These are phyloP conservation scores for Oryza glumipatula DNA, from an alignment of 176 grass and related monocot genomes.

Conservation along the genomic window DNA sequence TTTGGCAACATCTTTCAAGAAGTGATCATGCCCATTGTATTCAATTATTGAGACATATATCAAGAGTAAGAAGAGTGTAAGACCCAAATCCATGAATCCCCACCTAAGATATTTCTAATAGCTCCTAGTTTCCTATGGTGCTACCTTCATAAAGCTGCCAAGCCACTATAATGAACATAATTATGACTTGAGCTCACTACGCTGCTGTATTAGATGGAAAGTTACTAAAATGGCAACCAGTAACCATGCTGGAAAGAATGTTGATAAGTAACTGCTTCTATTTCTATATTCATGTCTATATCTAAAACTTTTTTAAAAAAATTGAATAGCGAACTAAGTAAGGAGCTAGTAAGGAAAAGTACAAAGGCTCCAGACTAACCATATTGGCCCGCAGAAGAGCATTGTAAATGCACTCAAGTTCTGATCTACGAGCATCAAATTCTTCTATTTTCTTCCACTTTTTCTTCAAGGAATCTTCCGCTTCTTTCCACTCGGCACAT, in stretches of 20 bases:
- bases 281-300: not conserved
- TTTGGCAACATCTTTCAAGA: slow-evolving; percentile 17
- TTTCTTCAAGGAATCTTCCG: slow-evolving; percentile 96
- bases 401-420: slow-evolving; percentile 89
- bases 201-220: not conserved
- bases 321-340: not conserved
- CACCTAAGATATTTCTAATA: slow-evolving; percentile 22
- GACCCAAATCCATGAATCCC: slow-evolving; percentile 16
- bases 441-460: slow-evolving; percentile 99
- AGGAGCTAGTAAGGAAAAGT: slow-evolving; percentile 12
- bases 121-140: slow-evolving; percentile 4
- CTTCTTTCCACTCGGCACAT: slow-evolving; percentile 96
- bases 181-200: not conserved
- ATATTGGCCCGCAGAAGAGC: slow-evolving; percentile 80
- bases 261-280: slow-evolving; percentile 11
- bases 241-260: slow-evolving; percentile 32
- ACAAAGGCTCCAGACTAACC: slow-evolving; percentile 57
- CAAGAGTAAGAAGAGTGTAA: not conserved
- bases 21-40: slow-evolving; percentile 12
- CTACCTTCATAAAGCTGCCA: slow-evolving; percentile 12
- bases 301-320: not conserved
- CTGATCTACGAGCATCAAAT: slow-evolving; percentile 87
- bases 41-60: slow-evolving; percentile 5
- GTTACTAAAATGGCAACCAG: not conserved
- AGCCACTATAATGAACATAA: not conserved